A percentile compares a stretch with the other conserved stretches of the same genome.
phyloP scores from a whole-genome alignment of 495 filamentous ascomycete species.

The Penicillium atrosanguineum region DNA sequence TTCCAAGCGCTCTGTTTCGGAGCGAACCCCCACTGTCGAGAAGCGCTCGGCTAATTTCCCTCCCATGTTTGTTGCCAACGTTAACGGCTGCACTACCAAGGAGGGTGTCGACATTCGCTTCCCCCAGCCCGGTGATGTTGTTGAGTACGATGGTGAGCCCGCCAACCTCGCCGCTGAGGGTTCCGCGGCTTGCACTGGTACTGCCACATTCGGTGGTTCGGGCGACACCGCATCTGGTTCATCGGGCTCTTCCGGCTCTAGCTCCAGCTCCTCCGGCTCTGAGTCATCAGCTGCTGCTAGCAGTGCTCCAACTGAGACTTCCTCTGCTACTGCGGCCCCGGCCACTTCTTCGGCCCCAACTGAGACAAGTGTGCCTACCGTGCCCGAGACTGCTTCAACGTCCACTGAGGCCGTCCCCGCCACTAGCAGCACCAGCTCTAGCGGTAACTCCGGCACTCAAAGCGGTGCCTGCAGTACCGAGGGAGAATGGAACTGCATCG shows the following conservation, averaged over 20 bases:
- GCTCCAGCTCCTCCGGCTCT: slow-evolving; percentile 7
- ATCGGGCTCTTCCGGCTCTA: slow-evolving; percentile 2
- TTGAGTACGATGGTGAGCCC: slow-evolving; percentile 34
- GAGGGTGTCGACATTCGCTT: slow-evolving; percentile 60
- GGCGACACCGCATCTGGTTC: slow-evolving; percentile 18
- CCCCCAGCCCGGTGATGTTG: slow-evolving; percentile 69
- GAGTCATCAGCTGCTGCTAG: slow-evolving; percentile 10
- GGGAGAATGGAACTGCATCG: slow-evolving; percentile 63
- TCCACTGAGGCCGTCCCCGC: slow-evolving; percentile 10
- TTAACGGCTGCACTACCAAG: slow-evolving; percentile 59
- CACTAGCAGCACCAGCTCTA: slow-evolving; percentile 10
- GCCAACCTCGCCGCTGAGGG: slow-evolving; percentile 29
- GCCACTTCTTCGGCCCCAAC: slow-evolving; percentile 16
- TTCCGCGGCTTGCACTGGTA: slow-evolving; percentile 31
- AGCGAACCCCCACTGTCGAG: slow-evolving; percentile 20
- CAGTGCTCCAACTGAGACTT: slow-evolving; percentile 13
- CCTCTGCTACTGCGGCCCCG: slow-evolving; percentile 26
- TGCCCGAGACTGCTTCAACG: slow-evolving; percentile 15
- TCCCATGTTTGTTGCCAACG: slow-evolving; percentile 78
- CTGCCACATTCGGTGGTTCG: slow-evolving; percentile 26
- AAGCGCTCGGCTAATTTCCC: slow-evolving; percentile 56
- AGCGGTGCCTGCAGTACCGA: slow-evolving; percentile 40
- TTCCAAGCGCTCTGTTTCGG: slow-evolving; percentile 35
- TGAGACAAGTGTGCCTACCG: slow-evolving; percentile 5
- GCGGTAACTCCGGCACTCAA: slow-evolving; percentile 18